Percentiles rank a stretch among this genome's conserved stretches.
phyloP scores from a whole-genome alignment of 2,329 filamentous ascomycete species.

The Penicillium fuscoglaucum region DNA sequence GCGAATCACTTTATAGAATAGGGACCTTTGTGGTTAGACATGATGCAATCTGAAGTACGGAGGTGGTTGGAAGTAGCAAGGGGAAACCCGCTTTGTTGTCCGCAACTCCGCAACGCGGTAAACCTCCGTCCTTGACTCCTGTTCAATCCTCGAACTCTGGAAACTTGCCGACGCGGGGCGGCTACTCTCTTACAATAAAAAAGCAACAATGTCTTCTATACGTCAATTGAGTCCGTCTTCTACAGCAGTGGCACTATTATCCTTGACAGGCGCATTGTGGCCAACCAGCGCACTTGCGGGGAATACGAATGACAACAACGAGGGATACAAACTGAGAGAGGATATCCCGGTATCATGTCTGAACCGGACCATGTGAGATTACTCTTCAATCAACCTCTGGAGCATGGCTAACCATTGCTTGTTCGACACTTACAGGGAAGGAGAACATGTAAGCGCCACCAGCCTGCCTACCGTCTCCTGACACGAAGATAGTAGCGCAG shows the following conservation, averaged over 20 bases:
- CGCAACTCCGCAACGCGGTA: conserved; percentile 15
- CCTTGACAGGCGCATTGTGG: conserved; percentile 21
- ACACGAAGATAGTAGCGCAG: conserved; percentile 4
- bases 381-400: not conserved
- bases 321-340: conserved; percentile 55
- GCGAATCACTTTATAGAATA: not conserved
- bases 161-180: conserved; percentile 20
- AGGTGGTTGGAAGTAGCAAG: not conserved
- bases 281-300: conserved; percentile 28
- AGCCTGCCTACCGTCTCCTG: conserved; percentile 8
- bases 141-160: conserved; percentile 11
- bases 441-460: conserved; percentile 27
- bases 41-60: not conserved
- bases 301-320: conserved; percentile 19
- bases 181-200: not conserved
- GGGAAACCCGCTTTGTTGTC: conserved; percentile 9
- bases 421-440: conserved; percentile 17
- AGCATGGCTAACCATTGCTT: conserved; percentile 8
- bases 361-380: conserved; percentile 69
- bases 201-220: conserved; percentile 11
- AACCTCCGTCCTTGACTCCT: conserved; percentile 20
- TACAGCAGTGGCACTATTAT: conserved; percentile 15
- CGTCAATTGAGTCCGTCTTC: conserved; percentile 10
- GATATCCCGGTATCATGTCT: conserved; percentile 70
- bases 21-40: not conserved